Evolutionary conservation across 2,329 filamentous ascomycete genomes (phyloP), one percentile per base, ranked within the genome.

Genomic region (Neophaeococcomyces mojaviensis): DNA sequence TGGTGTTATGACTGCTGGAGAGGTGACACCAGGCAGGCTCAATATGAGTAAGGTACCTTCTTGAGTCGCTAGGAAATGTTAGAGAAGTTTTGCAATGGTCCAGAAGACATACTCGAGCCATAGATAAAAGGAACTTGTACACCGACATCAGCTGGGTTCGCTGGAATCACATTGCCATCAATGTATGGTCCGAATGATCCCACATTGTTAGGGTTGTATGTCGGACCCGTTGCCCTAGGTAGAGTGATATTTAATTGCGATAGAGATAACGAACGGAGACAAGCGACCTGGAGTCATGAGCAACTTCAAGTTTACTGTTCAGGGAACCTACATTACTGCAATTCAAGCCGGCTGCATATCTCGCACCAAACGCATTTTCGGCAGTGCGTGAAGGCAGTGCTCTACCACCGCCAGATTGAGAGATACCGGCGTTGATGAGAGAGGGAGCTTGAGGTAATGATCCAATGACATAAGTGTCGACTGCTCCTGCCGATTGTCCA

Each of bases 101-200:
- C 5, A 39, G 22, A 19, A 7, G 7, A 44, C 55, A 36, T 54
- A 57, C 56, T 58, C 12, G 8, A 55, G 44, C 56, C 55, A 46
- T 56, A 54, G 35, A 57, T 36, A 10, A 48, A 26, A 10, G 56
- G 56, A 24, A 57, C 55, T 37, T 51, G 45, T 10, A 49, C 39
- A 13, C 55, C 55, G 5, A 42, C 40, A n/a, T 9, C 37, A 15
- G 36, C 30, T 3, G 56, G 56, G 12, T 57, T 44, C 20, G 51
- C 38, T 2, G 44, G 20, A 41, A 58, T 49, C 20, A 55, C 40
- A 2, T 47, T 46, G 24, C 56, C 55, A 41, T 58, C 56, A 3
- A 55, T 49, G 28, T 50, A 50, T 7, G 56, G 55, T 28, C 24
- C 24, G 24, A 28, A 28, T 10, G 24, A 28, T 28, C 24, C 24